Percentiles rank a stretch among this genome's conserved stretches.
Evolutionary conservation across 495 filamentous ascomycete species (phyloP).

Genomic region (Penicillium manginii): DNA sequence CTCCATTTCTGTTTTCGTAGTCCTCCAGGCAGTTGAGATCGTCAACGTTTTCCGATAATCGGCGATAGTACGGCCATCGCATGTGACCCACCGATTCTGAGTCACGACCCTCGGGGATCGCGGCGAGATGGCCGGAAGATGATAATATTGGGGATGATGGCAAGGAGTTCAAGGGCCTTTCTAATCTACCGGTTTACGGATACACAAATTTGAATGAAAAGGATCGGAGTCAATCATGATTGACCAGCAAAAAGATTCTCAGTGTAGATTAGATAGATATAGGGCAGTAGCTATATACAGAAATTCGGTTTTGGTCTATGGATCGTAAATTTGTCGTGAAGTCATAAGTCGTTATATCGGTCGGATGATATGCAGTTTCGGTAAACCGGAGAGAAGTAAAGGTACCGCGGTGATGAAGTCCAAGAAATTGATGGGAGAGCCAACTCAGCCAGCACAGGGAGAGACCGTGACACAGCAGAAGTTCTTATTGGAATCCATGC

Average conservation of each 20-base stretch:
- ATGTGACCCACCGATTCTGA: background rate
- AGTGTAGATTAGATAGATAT: constrained; percentile 11
- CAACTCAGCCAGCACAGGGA: background rate
- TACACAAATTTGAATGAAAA: background rate
- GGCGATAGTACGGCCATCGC: background rate
- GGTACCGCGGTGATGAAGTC: background rate
- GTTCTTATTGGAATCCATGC: background rate
- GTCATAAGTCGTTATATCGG: constrained; percentile 23
- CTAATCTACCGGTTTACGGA: background rate
- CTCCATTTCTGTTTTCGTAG: background rate
- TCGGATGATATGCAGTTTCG: constrained; percentile 2
- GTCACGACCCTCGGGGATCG: constrained; percentile 1
- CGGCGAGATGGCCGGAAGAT: background rate
- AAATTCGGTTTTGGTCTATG: constrained; percentile 14
- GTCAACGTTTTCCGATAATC: background rate
- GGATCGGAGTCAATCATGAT: background rate
- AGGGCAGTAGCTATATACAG: constrained; percentile 26
- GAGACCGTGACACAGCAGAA: constrained; percentile 1
- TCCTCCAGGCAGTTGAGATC: constrained; percentile 1
- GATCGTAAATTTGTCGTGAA: constrained; percentile 22
- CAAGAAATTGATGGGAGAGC: background rate
- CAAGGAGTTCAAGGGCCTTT: background rate
- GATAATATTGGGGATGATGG: background rate
- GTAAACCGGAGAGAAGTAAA: background rate
- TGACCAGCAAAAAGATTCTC: constrained; percentile 24